A percentile compares a stretch with the other conserved stretches of the same genome.
Evolutionary conservation across 495 filamentous ascomycete species (phyloP).

Genomic region (Aspergillus ellipticus): DNA sequence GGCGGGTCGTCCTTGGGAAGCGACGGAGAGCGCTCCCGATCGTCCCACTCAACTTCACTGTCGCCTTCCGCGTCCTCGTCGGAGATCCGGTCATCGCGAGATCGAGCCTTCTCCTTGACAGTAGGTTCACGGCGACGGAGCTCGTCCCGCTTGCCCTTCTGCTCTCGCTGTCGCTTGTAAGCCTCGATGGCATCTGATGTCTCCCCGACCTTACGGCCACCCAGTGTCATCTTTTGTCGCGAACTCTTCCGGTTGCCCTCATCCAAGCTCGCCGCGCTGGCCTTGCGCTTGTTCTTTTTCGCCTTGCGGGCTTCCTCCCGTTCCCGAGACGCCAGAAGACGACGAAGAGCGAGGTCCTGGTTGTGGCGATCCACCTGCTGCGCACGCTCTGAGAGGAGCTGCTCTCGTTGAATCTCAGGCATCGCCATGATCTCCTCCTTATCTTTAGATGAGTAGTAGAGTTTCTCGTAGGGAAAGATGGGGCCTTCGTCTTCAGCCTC

Average conservation of each 20-base stretch:
- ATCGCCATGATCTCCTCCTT: slow-evolving; percentile 79
- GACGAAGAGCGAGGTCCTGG: slow-evolving; percentile 81
- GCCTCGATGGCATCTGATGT: slow-evolving; percentile 71
- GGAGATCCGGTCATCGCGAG: slow-evolving; percentile 46
- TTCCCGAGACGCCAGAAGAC: slow-evolving; percentile 66
- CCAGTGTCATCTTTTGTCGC: slow-evolving; percentile 73
- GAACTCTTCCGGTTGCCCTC: slow-evolving; percentile 73
- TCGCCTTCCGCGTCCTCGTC: slow-evolving; percentile 70
- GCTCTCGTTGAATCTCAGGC: slow-evolving; percentile 86
- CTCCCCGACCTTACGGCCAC: slow-evolving; percentile 75
- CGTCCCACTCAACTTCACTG: slow-evolving; percentile 76
- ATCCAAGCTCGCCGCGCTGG: slow-evolving; percentile 68
- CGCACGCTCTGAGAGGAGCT: slow-evolving; percentile 84
- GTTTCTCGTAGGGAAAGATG: slow-evolving; percentile 84
- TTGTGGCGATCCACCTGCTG: slow-evolving; percentile 72
- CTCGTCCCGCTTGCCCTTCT: slow-evolving; percentile 68
- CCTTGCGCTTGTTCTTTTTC: slow-evolving; percentile 79
- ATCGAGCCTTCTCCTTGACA: slow-evolving; percentile 52
- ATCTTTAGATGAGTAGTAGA: slow-evolving; percentile 75
- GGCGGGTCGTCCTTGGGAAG: slow-evolving; percentile 53
- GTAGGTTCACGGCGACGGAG: slow-evolving; percentile 61
- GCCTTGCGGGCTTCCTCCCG: slow-evolving; percentile 54
- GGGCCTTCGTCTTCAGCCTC: slow-evolving; percentile 54
- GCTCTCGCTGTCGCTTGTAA: slow-evolving; percentile 79
- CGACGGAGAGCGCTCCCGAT: slow-evolving; percentile 42